phyloP scores from a whole-genome alignment of 768 basidiomycete species.

The Boletales sp. region DNA sequence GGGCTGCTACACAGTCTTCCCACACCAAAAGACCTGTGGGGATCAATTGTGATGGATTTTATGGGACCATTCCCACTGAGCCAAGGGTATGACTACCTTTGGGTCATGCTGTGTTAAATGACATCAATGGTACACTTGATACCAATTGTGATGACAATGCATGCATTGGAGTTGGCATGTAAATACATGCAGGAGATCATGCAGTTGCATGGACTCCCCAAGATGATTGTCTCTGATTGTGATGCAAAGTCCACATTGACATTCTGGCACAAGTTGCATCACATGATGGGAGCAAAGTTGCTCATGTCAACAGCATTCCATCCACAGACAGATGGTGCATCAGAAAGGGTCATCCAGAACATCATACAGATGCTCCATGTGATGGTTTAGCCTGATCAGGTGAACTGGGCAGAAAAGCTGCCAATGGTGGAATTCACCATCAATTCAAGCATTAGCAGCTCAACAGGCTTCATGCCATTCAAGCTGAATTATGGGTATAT shows the following conservation, averaged over 20 bases:
- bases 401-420: constrained; percentile 25
- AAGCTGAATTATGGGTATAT: not conserved
- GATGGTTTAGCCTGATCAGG: not conserved
- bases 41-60: constrained; percentile 18
- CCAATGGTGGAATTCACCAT: not conserved
- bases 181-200: constrained; percentile 11
- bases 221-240: constrained; percentile 24
- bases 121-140: too few relatives aligned
- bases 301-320: constrained; percentile 12
- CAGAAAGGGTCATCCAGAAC: constrained; percentile 15
- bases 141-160: not conserved
- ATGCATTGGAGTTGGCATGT: too few relatives aligned
- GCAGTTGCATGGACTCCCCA: constrained; percentile 29
- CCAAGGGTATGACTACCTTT: constrained; percentile 19
- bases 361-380: constrained; percentile 4
- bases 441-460: constrained; percentile 8
- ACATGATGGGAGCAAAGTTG: constrained; percentile 7
- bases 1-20: constrained; percentile 1
- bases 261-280: constrained; percentile 19
- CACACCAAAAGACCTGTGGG: constrained; percentile 8
- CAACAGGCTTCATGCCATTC: not conserved
- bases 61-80: constrained; percentile 14
- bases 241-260: constrained; percentile 28
- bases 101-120: constrained; percentile 24
- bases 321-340: too few relatives aligned